Conservation (phyloP, 164 flowering plant species). For the Litsea cubeba region DNA sequence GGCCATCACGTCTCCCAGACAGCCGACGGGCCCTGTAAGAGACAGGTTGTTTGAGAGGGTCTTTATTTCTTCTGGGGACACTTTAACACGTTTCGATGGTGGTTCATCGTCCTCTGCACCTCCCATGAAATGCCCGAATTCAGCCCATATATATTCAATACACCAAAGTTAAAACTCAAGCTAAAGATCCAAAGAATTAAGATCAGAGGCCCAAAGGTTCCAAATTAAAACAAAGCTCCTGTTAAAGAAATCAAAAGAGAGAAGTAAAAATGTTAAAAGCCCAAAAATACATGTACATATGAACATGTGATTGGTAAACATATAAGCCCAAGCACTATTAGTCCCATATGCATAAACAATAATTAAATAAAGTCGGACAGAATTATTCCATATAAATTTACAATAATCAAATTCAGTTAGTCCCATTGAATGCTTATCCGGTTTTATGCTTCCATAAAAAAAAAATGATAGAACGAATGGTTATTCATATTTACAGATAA, state of each 20-base stretch:
- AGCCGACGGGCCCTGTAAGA: slow-evolving; percentile 39
- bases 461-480: not conserved
- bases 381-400: no score
- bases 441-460: not conserved
- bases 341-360: not conserved
- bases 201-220: slow-evolving; percentile 1
- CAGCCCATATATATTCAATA: slow-evolving; percentile 66
- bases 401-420: slow-evolving; percentile 3
- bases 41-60: slow-evolving; percentile 38
- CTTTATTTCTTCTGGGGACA: slow-evolving; percentile 34
- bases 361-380: no score
- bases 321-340: not conserved
- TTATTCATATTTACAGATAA: not conserved
- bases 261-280: not conserved
- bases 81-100: slow-evolving; percentile 73
- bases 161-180: slow-evolving; percentile 3
- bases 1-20: slow-evolving; percentile 63
- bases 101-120: slow-evolving; percentile 82
- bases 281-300: not conserved
- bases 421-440: not conserved
- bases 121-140: slow-evolving; percentile 87
- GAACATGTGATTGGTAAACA: not conserved
- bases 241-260: not conserved
- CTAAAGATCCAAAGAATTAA: slow-evolving; percentile 2
- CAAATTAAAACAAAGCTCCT: slow-evolving; percentile 3